phyloP scores from a whole-genome alignment of 345 rosid genomes.

The Garcia nutans region DNA sequence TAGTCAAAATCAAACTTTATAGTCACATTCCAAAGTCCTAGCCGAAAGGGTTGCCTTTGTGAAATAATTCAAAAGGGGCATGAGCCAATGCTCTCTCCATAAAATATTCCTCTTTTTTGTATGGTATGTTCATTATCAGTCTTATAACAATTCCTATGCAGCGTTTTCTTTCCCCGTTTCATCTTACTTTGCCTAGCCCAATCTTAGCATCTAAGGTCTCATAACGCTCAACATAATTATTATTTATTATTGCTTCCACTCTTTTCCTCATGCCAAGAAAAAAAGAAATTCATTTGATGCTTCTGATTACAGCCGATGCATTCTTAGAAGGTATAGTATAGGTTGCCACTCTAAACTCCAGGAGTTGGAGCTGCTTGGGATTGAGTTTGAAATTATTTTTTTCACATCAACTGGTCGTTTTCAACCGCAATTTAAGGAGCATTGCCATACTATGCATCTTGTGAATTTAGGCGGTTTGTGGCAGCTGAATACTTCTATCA shows the following conservation, averaged over 20 bases:
- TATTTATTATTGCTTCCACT: not conserved
- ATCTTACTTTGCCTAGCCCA: not conserved
- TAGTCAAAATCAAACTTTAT: slow-evolving; percentile 7
- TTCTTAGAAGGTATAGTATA: too few species aligned
- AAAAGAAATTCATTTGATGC: too few species aligned
- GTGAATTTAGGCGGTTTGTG: too few species aligned
- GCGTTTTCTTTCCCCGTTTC: not conserved
- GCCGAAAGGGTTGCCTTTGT: slow-evolving; percentile 27
- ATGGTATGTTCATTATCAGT: not conserved
- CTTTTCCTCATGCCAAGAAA: not conserved
- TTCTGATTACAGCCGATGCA: not conserved
- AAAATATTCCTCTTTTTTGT: not conserved
- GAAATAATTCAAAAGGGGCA: slow-evolving; percentile 3
- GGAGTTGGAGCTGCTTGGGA: too few species aligned
- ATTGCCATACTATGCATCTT: too few species aligned
- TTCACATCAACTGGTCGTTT: too few species aligned
- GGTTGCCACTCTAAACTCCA: too few species aligned
- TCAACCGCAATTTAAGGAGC: too few species aligned
- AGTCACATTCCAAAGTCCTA: not conserved
- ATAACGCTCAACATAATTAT: too few species aligned
- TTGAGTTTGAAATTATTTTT: too few species aligned
- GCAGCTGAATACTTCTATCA: too few species aligned
- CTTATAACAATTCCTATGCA: too few species aligned
- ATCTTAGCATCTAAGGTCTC: not conserved
- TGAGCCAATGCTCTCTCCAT: not conserved